Conservation (phyloP, 2,329 filamentous ascomycete species). For the Pseudonectria foliicola region DNA sequence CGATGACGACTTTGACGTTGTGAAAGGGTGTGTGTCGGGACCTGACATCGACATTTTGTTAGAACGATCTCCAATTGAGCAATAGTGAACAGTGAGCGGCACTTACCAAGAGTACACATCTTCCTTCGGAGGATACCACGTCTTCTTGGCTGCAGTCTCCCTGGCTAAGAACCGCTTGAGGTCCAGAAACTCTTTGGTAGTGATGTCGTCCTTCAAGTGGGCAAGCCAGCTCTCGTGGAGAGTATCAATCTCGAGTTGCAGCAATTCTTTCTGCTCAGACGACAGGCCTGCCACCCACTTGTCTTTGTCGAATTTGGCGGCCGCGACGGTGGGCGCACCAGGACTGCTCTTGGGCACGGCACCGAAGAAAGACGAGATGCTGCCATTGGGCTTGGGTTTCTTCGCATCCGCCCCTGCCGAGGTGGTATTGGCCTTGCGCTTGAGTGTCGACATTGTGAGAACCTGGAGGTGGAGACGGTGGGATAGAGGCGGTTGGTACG, state of each 20-base stretch:
- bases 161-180: conserved; percentile 80
- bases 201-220: conserved; percentile 79
- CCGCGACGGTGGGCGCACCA: conserved; percentile 22
- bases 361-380: conserved; percentile 85
- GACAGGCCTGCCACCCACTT: conserved; percentile 80
- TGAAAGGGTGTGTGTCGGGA: conserved; percentile 86
- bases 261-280: conserved; percentile 71
- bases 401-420: conserved; percentile 47
- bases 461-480: conserved; percentile 12
- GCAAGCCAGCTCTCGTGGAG: conserved; percentile 87
- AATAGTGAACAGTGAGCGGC: conserved; percentile 3
- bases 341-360: conserved; percentile 48
- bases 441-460: conserved; percentile 47
- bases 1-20: conserved; percentile 83
- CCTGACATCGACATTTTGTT: conserved; percentile 44
- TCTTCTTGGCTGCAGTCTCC: conserved; percentile 66
- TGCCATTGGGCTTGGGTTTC: conserved; percentile 66
- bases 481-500: conserved; percentile 12
- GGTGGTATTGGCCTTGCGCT: conserved; percentile 56
- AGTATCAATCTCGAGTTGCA: conserved; percentile 87
- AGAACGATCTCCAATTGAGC: conserved; percentile 5
- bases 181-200: conserved; percentile 71
- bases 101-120: conserved; percentile 92
- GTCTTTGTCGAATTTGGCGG: conserved; percentile 71
- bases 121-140: conserved; percentile 77